phyloP scores from a whole-genome alignment of 257 asterid genomes.

The Solanum sejunctum region DNA sequence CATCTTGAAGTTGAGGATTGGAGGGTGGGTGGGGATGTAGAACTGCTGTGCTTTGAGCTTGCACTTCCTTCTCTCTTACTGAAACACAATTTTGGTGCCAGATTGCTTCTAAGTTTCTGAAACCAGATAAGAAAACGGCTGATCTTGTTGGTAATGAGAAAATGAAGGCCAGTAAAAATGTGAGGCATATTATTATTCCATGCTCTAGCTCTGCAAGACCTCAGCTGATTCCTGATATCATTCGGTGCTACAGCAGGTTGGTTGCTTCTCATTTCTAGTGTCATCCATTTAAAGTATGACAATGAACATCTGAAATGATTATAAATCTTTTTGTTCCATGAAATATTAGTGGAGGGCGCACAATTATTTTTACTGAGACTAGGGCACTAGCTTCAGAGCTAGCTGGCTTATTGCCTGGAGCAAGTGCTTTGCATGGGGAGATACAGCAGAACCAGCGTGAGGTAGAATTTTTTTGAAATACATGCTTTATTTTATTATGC shows the following conservation, averaged over 20 bases:
- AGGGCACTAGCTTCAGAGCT: slow-evolving; percentile 84
- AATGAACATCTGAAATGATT: not conserved
- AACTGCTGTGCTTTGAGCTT: not conserved
- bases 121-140: slow-evolving; percentile 68
- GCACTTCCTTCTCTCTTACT: not conserved
- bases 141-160: slow-evolving; percentile 96
- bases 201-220: slow-evolving; percentile 80
- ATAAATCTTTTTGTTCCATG: not conserved
- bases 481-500: not conserved
- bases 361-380: slow-evolving; percentile 87
- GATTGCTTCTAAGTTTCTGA: slow-evolving; percentile 66
- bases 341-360: slow-evolving; percentile 75
- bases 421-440: slow-evolving; percentile 97
- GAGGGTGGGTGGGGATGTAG: not conserved
- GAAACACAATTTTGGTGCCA: slow-evolving; percentile 13
- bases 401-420: slow-evolving; percentile 85
- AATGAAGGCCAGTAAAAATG: slow-evolving; percentile 92
- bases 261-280: slow-evolving; percentile 6
- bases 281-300: not conserved
- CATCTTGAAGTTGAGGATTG: not conserved
- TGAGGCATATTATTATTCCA: slow-evolving; percentile 83
- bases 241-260: slow-evolving; percentile 89
- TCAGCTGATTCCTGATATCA: slow-evolving; percentile 88
- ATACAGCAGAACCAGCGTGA: slow-evolving; percentile 95
- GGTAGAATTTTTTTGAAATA: slow-evolving; percentile 24